Percentiles rank a stretch among this genome's conserved stretches.
Conservation (phyloP, 345 rosid genomes). For the Syzygium oleosum region DNA sequence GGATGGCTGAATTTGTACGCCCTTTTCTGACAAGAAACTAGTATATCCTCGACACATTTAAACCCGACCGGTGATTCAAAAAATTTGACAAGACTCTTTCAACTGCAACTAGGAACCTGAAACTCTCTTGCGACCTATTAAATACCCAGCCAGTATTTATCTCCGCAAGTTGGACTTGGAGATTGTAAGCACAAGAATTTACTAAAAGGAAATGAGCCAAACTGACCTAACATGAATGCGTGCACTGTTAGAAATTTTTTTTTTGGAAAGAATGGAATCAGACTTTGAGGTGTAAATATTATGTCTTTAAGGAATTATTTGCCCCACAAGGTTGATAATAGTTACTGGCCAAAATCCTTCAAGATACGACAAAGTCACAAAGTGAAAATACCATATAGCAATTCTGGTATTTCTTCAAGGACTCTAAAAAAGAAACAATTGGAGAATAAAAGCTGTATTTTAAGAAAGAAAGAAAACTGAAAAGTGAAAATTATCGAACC, state of each 20-base stretch:
- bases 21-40: neutral
- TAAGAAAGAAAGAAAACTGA: no score
- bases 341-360: no score
- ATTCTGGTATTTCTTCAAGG: no score
- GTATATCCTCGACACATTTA: neutral
- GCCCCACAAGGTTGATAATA: no score
- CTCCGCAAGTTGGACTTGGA: neutral
- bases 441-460: no score
- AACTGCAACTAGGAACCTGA: neutral
- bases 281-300: no score
- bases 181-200: neutral
- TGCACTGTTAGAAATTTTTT: neutral
- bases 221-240: neutral
- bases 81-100: neutral
- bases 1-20: neutral
- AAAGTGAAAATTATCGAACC: no score
- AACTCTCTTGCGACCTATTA: neutral
- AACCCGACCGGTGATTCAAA: neutral
- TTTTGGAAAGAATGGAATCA: no score
- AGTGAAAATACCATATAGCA: no score
- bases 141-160: neutral
- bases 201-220: neutral
- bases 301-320: no score
- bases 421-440: no score
- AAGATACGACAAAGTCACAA: no score